Evolutionary conservation across 2,329 filamentous ascomycete species (phyloP), one percentile per base, ranked within the genome.

Genomic region (Scytalidium lignicola): DNA sequence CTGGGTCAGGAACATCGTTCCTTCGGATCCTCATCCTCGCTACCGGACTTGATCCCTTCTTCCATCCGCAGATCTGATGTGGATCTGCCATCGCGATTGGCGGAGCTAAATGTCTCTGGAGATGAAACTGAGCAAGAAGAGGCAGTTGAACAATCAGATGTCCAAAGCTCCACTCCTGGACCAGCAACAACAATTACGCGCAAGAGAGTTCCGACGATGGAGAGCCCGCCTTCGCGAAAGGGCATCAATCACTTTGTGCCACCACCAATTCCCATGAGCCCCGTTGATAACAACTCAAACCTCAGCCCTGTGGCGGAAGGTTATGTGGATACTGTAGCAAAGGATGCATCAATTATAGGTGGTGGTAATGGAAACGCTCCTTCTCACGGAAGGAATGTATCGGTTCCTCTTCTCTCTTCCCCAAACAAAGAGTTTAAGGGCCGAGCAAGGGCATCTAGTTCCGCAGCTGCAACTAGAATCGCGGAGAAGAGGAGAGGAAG

Each of bases 21-120:
- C 37, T 52, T 58, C 8, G 51, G 53, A 17, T 63, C 61, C 5
- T 51, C 57, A 6, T 59, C 59, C 13, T 64, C 62, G 12, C 55
- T 65, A n/a, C 63, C 63, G n/a, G 63, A 65, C 41, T 55, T 65
- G 12, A 54, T 64, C 18, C 57, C 57, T 19, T 63, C 61, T 2
- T 46, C 43, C 12, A 48, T 52, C 17, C 53, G 55, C n/a, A 56
- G 53, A 8, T 42, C 46, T 32, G 57, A 55, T 37, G 32, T 37
- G 7, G 32, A 43, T 43, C 22, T 43, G 10, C 41, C 19, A 21
- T 21, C 41, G 6, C 41, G 19, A 4, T 18, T 43, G 41, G 32
- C 32, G 5, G 32, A 13, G 5, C 32, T 37, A 4, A 37, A 37
- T n/a, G 32, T 37, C 32, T 37, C 32, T 17, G 10, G 4, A 7